Conservation (phyloP, 1,139 yeast species). For the Spathaspora sp. region DNA sequence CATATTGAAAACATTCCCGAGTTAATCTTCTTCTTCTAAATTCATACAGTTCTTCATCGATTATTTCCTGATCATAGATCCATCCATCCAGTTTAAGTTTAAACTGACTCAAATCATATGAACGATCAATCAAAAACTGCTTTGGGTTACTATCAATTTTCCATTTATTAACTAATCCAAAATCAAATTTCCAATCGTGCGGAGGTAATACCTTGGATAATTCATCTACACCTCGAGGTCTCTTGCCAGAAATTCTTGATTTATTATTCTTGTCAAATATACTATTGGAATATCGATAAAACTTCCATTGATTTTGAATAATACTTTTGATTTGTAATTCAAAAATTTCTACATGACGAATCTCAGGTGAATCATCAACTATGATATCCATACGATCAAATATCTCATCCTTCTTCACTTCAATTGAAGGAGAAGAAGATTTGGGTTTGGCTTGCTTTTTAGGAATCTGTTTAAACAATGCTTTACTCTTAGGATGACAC, state of each 20-base stretch:
- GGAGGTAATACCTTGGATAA: constrained; percentile 67
- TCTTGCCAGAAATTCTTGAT: constrained; percentile 52
- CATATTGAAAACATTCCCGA: constrained; percentile 51
- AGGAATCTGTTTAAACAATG: constrained; percentile 22
- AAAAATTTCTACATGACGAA: constrained; percentile 64
- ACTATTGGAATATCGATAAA: constrained; percentile 31
- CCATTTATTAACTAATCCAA: constrained; percentile 62
- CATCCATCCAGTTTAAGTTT: constrained; percentile 35
- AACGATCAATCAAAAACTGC: constrained; percentile 54
- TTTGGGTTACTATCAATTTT: constrained; percentile 53
- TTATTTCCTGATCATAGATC: constrained; percentile 35
- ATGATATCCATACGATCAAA: constrained; percentile 52
- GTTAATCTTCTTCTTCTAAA: constrained; percentile 58
- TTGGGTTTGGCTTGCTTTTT: constrained; percentile 14
- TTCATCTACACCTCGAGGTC: constrained; percentile 63
- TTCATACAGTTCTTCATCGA: constrained; percentile 21
- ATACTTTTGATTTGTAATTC: constrained; percentile 71
- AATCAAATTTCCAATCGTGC: constrained; percentile 69
- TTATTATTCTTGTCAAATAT: constrained; percentile 55
- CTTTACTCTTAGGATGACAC: constrained; percentile 59
- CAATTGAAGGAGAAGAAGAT: background rate
- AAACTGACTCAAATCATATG: constrained; percentile 25
- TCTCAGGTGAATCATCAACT: constrained; percentile 67
- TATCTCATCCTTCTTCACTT: constrained; percentile 9
- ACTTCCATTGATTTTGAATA: constrained; percentile 59